Evolutionary conservation across 2,329 filamentous ascomycete species (phyloP).

Genomic region (Atkinsonella hypoxylon): DNA sequence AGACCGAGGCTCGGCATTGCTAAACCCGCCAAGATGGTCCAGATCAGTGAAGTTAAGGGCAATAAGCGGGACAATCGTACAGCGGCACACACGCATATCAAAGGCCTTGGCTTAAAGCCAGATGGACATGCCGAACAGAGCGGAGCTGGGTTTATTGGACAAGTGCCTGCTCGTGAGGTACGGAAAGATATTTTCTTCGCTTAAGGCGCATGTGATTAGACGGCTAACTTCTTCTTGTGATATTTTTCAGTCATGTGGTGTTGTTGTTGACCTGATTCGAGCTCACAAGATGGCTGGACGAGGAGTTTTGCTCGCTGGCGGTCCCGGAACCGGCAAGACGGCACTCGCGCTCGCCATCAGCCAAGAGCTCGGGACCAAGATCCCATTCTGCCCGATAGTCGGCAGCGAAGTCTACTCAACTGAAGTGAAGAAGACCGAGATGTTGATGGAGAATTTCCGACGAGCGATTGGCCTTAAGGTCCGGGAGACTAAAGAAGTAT

Average conservation of each 20-base stretch:
- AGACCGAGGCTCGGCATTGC: constrained; percentile 2
- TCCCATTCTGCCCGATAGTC: constrained; percentile 96
- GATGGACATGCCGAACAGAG: constrained; percentile 79
- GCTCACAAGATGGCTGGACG: constrained; percentile 96
- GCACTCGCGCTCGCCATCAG: constrained; percentile 90
- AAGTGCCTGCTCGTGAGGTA: constrained; percentile 80
- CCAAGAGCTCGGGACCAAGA: constrained; percentile 94
- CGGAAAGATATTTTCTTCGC: constrained; percentile 10
- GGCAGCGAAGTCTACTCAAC: constrained; percentile 96
- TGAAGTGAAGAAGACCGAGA: constrained; percentile 98
- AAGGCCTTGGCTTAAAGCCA: constrained; percentile 73
- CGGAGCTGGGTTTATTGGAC: constrained; percentile 78
- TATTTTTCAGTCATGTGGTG: constrained; percentile 65
- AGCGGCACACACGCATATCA: constrained; percentile 95
- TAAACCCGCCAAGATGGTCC: constrained; percentile 52
- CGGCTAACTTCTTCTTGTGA: background rate
- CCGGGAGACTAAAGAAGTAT: constrained; percentile 97
- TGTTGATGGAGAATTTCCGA: constrained; percentile 98
- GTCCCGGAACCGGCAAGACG: constrained; percentile 94
- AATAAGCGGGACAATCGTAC: constrained; percentile 93
- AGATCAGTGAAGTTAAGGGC: constrained; percentile 90
- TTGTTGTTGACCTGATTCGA: constrained; percentile 91
- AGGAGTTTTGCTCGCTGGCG: constrained; percentile 84
- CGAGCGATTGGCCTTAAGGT: constrained; percentile 93
- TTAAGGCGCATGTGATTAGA: constrained; percentile 10